These are phyloP conservation scores for Ogataea henricii DNA, from an alignment of 805 yeast species.

Conservation along the genomic window DNA sequence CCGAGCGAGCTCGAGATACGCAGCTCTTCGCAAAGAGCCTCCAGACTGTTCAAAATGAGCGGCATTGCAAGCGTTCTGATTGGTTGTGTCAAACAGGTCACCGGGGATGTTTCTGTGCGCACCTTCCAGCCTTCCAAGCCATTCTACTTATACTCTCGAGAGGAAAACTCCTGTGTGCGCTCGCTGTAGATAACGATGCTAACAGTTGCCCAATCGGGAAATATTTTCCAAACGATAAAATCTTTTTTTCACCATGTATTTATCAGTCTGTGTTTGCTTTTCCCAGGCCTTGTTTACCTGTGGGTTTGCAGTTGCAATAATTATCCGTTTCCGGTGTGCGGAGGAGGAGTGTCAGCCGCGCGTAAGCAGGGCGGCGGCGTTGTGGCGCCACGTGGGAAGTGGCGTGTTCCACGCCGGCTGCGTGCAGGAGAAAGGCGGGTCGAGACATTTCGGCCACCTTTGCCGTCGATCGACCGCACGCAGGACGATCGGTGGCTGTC, in stretches of 20 bases:
- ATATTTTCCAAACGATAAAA: constrained; percentile 26
- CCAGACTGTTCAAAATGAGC: constrained; percentile 9
- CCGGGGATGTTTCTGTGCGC: not conserved
- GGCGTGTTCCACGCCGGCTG: no score
- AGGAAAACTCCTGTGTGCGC: not conserved
- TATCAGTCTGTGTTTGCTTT: not conserved
- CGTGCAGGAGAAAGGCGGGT: no score
- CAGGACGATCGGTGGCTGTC: not conserved
- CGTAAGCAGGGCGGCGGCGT: not conserved
- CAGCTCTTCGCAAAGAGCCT: constrained; percentile 9
- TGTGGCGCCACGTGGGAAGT: not conserved
- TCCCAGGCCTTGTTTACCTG: not conserved
- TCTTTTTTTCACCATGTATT: not conserved
- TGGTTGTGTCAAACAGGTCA: not conserved
- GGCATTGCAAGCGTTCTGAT: constrained; percentile 8
- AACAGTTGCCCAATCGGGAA: constrained; percentile 24
- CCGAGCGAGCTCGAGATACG: constrained; percentile 9
- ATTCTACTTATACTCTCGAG: not conserved
- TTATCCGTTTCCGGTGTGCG: constrained; percentile 4
- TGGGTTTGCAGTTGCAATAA: not conserved
- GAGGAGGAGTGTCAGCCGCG: no score
- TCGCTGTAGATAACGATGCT: constrained; percentile 16
- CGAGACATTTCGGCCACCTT: no score
- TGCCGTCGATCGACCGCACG: not conserved
- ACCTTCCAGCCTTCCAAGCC: not conserved